Evolutionary conservation across 2,329 filamentous ascomycete species (phyloP), one percentile per base, ranked within the genome.

Genomic region (Botrytis elliptica): DNA sequence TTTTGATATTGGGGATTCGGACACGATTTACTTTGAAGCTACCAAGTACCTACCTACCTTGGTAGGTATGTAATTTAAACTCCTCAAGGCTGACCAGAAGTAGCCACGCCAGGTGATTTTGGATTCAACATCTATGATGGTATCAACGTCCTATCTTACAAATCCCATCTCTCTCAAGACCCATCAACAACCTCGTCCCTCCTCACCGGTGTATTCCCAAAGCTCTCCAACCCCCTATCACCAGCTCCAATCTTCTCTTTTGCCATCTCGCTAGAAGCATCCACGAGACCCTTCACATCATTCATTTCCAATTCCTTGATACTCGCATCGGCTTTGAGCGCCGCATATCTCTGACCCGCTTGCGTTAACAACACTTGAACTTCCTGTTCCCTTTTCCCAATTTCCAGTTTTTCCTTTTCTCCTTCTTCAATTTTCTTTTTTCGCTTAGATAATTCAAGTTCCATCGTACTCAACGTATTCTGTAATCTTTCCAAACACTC

Each of bases 311-410:
- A 75, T 77, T 42, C 85, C 81, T 55, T 69, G n/a, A 68, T 18
- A 25, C 20, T 20, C 4, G 83, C 82, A 75, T 87, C 85, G 55
- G 80, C 83, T 72, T 87, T 86, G 73, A 91, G 79, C 71, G 85
- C 86, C 78, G 91, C 87, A 80, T 92, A 93, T 76, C 89, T 87
- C 75, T 93, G 90, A 0, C 93, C 94, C 0, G 94, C 93, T 81
- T 96, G 91, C 80, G 94, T 91, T 70, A 98, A 84, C 72, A 97
- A 84, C 33, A 87, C 86, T 82, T 98, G 95, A 0, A 98, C 92
- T 81, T 96, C 93, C 8, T 85, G 87, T 82, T 97, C 93, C 74
- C 94, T 86, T 75, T 87, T 85, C 7, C 87, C 83, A 60, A 97
- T 88, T 40, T 92, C 88, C 5, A 85, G 84, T 79, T 91, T 93